Evolutionary conservation across 2,329 filamentous ascomycete genomes (phyloP).

Genomic region (Diaporthe amygdali): DNA sequence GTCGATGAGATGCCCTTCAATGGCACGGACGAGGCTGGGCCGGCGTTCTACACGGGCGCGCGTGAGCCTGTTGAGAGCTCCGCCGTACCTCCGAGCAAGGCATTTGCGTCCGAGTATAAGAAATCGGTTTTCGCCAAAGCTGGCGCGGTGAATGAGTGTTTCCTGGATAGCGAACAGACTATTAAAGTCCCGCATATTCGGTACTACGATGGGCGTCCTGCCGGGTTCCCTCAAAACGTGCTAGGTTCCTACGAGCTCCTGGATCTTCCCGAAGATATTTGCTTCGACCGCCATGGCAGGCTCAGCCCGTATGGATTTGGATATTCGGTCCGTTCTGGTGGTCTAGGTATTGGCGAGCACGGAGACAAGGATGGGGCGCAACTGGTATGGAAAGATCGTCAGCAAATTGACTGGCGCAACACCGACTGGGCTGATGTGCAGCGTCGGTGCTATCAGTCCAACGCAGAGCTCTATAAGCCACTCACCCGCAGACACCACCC

Average conservation of each 20-base stretch:
- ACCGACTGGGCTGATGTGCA: conserved; percentile 84
- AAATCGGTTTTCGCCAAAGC: conserved; percentile 40
- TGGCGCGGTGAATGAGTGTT: conserved; percentile 75
- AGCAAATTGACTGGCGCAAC: conserved; percentile 77
- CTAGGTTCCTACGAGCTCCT: conserved; percentile 88
- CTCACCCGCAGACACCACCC: conserved; percentile 44
- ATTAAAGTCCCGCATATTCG: conserved; percentile 72
- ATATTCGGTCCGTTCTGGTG: conserved; percentile 79
- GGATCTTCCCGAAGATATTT: conserved; percentile 81
- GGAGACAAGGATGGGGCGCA: conserved; percentile 84
- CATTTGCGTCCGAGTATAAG: conserved; percentile 52
- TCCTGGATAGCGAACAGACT: conserved; percentile 71
- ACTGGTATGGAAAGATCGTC: conserved; percentile 73
- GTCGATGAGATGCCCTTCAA: conserved; percentile 61
- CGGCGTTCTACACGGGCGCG: conserved; percentile 27
- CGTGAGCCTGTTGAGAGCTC: conserved; percentile 36
- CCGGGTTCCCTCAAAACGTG: conserved; percentile 83
- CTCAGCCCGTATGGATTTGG: conserved; percentile 90
- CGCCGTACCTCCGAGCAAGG: conserved; percentile 51
- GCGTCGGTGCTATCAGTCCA: conserved; percentile 73
- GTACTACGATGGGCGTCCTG: conserved; percentile 78
- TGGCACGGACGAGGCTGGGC: conserved; percentile 31
- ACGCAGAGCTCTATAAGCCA: conserved; percentile 70
- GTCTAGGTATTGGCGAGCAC: conserved; percentile 83
- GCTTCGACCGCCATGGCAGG: conserved; percentile 90